A percentile compares a stretch with the other conserved stretches of the same genome.
Evolutionary conservation across 176 grass and related monocot species (phyloP).

Genomic region (Cocos nucifera): DNA sequence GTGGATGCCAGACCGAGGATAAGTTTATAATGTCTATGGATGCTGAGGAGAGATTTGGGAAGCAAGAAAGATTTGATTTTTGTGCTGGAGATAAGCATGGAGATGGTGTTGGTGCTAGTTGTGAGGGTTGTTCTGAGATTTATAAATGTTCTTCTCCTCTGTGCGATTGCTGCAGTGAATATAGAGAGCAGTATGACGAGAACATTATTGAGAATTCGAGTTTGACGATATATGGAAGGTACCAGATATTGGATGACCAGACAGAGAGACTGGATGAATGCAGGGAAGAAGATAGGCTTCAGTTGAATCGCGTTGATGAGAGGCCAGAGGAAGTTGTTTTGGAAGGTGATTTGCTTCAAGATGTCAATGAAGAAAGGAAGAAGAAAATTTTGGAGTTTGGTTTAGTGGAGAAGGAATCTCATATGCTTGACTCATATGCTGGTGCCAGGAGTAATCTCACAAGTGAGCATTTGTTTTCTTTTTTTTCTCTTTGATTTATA

Average conservation of each 20-base stretch:
- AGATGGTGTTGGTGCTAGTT: slow-evolving; percentile 20
- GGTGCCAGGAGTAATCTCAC: background rate
- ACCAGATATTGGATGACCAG: slow-evolving; percentile 87
- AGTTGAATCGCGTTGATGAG: slow-evolving; percentile 21
- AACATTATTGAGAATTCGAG: slow-evolving; percentile 28
- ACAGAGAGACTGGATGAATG: slow-evolving; percentile 78
- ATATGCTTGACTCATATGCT: slow-evolving; percentile 21
- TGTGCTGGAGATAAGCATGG: slow-evolving; percentile 21
- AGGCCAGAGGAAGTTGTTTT: slow-evolving; percentile 21
- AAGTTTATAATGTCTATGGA: slow-evolving; percentile 55
- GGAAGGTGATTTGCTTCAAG: slow-evolving; percentile 26
- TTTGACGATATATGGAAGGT: slow-evolving; percentile 65
- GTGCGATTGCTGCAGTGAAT: slow-evolving; percentile 52
- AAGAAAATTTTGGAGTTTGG: slow-evolving; percentile 27
- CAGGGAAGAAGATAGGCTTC: slow-evolving; percentile 32
- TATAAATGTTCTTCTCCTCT: slow-evolving; percentile 62
- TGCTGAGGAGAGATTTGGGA: slow-evolving; percentile 15
- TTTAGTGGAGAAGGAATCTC: slow-evolving; percentile 39
- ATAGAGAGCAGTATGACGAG: slow-evolving; percentile 24
- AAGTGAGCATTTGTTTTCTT: slow-evolving; percentile 22
- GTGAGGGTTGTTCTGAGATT: slow-evolving; percentile 48
- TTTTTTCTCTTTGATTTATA: slow-evolving; percentile 7
- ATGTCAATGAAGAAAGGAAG: slow-evolving; percentile 17
- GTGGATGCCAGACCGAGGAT: slow-evolving; percentile 37
- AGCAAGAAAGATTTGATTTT: slow-evolving; percentile 17